Percentiles rank a stretch among this genome's conserved stretches.
These are phyloP conservation scores for Mycocentrospora acerina DNA, from an alignment of 2,329 filamentous ascomycete genomes.

Conservation along the genomic window DNA sequence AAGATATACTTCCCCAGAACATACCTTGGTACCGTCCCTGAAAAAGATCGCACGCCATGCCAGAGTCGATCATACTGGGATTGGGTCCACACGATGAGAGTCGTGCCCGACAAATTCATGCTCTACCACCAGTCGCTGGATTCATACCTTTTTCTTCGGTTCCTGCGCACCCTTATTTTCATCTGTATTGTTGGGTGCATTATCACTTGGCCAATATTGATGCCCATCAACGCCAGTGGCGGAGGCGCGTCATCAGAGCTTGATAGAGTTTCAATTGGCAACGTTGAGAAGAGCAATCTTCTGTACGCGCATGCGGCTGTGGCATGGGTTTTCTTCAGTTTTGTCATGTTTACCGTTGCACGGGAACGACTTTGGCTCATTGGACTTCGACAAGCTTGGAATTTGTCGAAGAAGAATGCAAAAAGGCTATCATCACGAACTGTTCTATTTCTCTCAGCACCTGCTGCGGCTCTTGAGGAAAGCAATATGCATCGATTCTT, in stretches of 20 bases:
- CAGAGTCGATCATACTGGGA: slow-evolving; percentile 33
- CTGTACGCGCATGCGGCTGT: slow-evolving; percentile 78
- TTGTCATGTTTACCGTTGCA: slow-evolving; percentile 85
- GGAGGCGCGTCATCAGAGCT: slow-evolving; percentile 66
- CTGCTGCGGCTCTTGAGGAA: slow-evolving; percentile 74
- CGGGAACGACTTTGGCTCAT: slow-evolving; percentile 90
- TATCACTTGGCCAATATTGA: slow-evolving; percentile 85
- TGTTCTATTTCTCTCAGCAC: slow-evolving; percentile 85
- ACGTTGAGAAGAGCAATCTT: slow-evolving; percentile 65
- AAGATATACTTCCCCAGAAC: slow-evolving; percentile 50
- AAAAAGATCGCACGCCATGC: slow-evolving; percentile 46
- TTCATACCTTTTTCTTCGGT: slow-evolving; percentile 86
- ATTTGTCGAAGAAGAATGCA: slow-evolving; percentile 80
- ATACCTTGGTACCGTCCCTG: slow-evolving; percentile 46
- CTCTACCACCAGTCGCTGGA: slow-evolving; percentile 92
- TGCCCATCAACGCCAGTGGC: slow-evolving; percentile 86
- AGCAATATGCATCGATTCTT: slow-evolving; percentile 78
- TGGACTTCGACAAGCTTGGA: slow-evolving; percentile 88
- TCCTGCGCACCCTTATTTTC: slow-evolving; percentile 74
- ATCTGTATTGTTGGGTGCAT: slow-evolving; percentile 81
- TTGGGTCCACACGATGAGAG: slow-evolving; percentile 53
- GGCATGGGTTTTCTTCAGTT: slow-evolving; percentile 80
- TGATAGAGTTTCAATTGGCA: slow-evolving; percentile 76
- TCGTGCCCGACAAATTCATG: slow-evolving; percentile 70
- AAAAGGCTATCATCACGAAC: slow-evolving; percentile 87